Base-by-base conservation (phyloP, 176 grass and related monocot genomes). In the Calamus simplicifolius region DNA sequence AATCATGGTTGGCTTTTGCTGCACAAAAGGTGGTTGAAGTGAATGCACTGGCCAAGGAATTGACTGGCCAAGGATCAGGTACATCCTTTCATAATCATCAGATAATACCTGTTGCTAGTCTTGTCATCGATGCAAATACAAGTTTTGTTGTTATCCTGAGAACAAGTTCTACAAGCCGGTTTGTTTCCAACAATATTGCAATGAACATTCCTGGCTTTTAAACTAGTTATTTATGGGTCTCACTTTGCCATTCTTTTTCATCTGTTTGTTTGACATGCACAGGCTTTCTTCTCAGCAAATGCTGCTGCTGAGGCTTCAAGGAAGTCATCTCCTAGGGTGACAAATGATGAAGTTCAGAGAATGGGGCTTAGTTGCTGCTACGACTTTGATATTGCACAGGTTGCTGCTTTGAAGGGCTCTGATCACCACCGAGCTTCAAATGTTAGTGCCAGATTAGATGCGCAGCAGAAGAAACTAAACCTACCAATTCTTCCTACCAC, bases 21-120 rank as follows among this genome's bases (percentile, higher is more conserved):
- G 91, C 91, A 68, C 91, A 96, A 72, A 96, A 96, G 80, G 91
- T 96, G 38, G 68, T 96, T 79, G 91, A 96, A 73, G 91, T 96
- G 62, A 90, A 90, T 72, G 86, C 86, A 17, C 83, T 96, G 72
- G 91, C 83, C 31, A 96, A 87, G 68, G 91, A 86, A 63, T 83
- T 96, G 52, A 74, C 65, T 73, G 86, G 80, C 61, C 64, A 77
- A 87, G 75, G 91, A 90, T 35, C 80, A 87, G 91, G 90, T 89
- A 60, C 16, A 55, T 1, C 29, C 55, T 64, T 23, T 23, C 21
- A 23, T 23, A 23, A 23, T 23, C 21, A 23, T 23, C 21, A 23
- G 21, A 23, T 23, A 23, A 1, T 23, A 1, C 21, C 21, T 23
- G 21, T 23, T 23, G 21, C 21, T 23, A 23, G 21, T 23, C 21